phyloP scores from a whole-genome alignment of 2,329 filamentous ascomycete genomes.

The Penicillium concentricum region DNA sequence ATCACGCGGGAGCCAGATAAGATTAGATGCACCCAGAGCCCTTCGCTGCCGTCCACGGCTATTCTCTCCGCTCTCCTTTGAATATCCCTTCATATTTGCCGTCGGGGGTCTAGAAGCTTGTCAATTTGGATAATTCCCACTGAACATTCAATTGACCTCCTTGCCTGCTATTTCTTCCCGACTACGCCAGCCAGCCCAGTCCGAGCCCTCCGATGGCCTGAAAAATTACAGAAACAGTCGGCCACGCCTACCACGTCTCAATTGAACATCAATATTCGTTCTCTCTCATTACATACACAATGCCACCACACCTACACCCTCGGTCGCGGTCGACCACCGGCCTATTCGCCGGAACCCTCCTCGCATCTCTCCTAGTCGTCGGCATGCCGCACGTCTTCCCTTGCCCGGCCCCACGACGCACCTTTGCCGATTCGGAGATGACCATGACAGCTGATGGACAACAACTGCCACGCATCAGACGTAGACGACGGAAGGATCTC shows the following conservation, averaged over 20 bases:
- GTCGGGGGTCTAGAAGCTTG: background rate
- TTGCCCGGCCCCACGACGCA: slow-evolving; percentile 76
- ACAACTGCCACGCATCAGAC: slow-evolving; percentile 40
- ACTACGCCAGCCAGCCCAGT: background rate
- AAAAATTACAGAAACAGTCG: slow-evolving; percentile 15
- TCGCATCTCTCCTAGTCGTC: slow-evolving; percentile 88
- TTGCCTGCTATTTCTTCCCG: background rate
- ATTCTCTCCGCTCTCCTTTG: slow-evolving; percentile 8
- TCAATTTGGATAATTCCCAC: background rate
- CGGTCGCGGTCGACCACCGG: slow-evolving; percentile 90
- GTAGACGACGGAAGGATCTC: slow-evolving; percentile 36
- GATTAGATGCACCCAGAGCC: slow-evolving; percentile 40
- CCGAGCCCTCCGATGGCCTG: slow-evolving; percentile 21
- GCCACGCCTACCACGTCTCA: slow-evolving; percentile 16
- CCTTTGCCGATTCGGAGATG: slow-evolving; percentile 68
- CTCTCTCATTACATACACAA: slow-evolving; percentile 42
- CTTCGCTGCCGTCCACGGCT: slow-evolving; percentile 13
- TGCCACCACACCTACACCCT: slow-evolving; percentile 86
- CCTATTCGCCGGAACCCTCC: slow-evolving; percentile 89
- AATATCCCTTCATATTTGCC: slow-evolving; percentile 1
- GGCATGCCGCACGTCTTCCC: slow-evolving; percentile 85
- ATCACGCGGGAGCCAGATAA: slow-evolving; percentile 35
- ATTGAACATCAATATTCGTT: slow-evolving; percentile 9
- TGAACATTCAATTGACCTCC: slow-evolving; percentile 15
- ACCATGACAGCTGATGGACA: slow-evolving; percentile 43